Conservation (phyloP, 2,329 filamentous ascomycete species). For the Pleurostoma richardsiae region DNA sequence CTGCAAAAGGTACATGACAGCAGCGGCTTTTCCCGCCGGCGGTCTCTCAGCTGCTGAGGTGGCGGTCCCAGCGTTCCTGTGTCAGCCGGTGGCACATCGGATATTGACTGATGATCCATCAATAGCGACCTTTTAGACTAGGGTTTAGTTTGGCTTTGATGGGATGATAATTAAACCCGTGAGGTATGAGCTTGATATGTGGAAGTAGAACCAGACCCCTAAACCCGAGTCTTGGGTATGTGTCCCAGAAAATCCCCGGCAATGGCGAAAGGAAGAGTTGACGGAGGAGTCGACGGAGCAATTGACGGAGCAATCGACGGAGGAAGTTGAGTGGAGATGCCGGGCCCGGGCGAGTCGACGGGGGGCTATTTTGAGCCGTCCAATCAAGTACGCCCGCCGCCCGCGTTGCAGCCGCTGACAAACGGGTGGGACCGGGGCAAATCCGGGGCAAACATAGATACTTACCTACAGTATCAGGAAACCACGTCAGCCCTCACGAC, state of each 20-base stretch:
- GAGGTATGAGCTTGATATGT: too few species aligned
- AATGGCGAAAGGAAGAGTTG: not conserved
- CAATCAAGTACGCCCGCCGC: too few species aligned
- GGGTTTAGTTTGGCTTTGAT: not conserved
- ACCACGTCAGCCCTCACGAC: too few species aligned
- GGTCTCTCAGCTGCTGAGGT: not conserved
- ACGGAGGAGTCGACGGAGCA: not conserved
- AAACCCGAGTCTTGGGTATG: not conserved
- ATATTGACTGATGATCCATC: not conserved
- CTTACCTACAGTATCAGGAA: too few species aligned
- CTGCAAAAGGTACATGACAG: conserved; percentile 22
- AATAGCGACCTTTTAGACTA: not conserved
- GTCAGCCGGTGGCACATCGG: not conserved
- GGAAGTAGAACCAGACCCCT: not conserved
- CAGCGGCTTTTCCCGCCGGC: conserved; percentile 23
- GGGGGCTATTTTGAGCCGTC: too few species aligned
- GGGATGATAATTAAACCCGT: too few species aligned
- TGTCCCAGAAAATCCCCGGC: not conserved
- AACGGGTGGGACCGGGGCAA: too few species aligned
- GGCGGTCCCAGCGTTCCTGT: not conserved
- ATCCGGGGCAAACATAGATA: too few species aligned
- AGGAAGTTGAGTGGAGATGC: not conserved
- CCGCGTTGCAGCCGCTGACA: too few species aligned
- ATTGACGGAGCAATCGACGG: conserved; percentile 1
- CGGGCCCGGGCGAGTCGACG: too few species aligned